phyloP scores from a whole-genome alignment of 2,329 filamentous ascomycete genomes.

The Xylogone sp. region DNA sequence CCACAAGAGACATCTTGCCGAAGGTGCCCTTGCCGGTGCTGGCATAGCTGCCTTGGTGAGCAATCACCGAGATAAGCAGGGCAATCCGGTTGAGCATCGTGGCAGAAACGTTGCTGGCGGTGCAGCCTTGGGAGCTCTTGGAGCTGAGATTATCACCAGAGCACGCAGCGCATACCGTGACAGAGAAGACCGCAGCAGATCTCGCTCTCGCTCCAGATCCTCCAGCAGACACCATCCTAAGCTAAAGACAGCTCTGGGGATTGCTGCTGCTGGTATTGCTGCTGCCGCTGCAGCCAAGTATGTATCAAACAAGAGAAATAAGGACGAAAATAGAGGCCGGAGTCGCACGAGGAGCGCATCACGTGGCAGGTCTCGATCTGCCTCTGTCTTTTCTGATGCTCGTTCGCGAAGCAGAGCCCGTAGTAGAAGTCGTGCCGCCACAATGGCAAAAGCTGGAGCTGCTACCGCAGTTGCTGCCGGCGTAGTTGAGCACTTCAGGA shows the following conservation, averaged over 20 bases:
- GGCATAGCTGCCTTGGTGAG: conserved; percentile 56
- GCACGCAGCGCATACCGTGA: conserved; percentile 60
- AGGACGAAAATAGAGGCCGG: conserved; percentile 53
- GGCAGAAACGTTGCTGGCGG: conserved; percentile 37
- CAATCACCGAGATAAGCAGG: conserved; percentile 44
- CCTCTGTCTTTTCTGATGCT: conserved; percentile 27
- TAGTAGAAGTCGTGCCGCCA: conserved; percentile 38
- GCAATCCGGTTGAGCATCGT: conserved; percentile 23
- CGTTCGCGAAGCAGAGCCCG: conserved; percentile 41
- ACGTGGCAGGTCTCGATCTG: conserved; percentile 40
- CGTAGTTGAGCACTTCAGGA: conserved; percentile 52
- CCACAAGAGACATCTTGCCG: conserved; percentile 57
- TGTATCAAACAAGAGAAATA: conserved; percentile 56
- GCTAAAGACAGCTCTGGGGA: conserved; percentile 58
- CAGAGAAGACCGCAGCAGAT: conserved; percentile 36
- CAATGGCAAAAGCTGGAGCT: conserved; percentile 33
- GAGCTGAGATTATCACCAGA: conserved; percentile 56
- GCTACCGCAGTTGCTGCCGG: conserved; percentile 56
- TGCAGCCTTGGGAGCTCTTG: conserved; percentile 58
- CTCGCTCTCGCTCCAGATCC: conserved; percentile 33
- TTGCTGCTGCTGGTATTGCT: conserved; percentile 60
- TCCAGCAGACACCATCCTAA: conserved; percentile 36
- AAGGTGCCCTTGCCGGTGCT: conserved; percentile 62
- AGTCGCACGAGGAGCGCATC: conserved; percentile 45
- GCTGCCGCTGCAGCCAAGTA: conserved; percentile 64